Conservation (phyloP, 345 rosid species). For the Acer negundo region DNA sequence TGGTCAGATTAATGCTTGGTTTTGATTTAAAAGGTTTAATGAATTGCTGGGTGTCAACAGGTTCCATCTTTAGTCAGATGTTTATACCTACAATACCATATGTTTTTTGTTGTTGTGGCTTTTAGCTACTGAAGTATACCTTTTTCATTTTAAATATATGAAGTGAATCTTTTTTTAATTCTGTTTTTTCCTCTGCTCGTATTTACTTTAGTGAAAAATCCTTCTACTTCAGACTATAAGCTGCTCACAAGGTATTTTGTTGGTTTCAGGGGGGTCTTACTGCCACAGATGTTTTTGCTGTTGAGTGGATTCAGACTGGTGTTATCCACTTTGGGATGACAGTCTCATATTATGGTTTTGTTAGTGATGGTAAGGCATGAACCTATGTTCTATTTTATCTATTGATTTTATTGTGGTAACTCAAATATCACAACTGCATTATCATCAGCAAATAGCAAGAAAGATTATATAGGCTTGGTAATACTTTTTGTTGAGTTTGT, state of each 20-base stretch:
- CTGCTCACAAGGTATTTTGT: slow-evolving; percentile 7
- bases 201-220: slow-evolving; percentile 3
- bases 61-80: too few species aligned
- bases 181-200: neutral
- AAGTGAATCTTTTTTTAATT: neutral
- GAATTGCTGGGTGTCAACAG: too few species aligned
- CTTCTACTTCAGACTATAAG: neutral
- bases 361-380: slow-evolving; percentile 80
- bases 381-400: slow-evolving; percentile 3
- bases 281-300: slow-evolving; percentile 97
- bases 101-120: too few species aligned
- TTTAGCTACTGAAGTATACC: too few species aligned
- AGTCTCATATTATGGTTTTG: slow-evolving; percentile 94
- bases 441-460: neutral
- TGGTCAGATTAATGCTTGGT: neutral
- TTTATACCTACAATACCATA: too few species aligned
- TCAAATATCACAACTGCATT: neutral
- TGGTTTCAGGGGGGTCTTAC: slow-evolving; percentile 90
- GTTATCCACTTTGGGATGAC: slow-evolving; percentile 90
- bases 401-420: neutral
- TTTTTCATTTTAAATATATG: neutral
- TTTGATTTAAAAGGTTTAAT: neutral
- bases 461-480: neutral
- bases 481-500: neutral
- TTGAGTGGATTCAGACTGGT: slow-evolving; percentile 92